These are phyloP conservation scores for Alternaria metachromatica DNA, from an alignment of 2,329 filamentous ascomycete genomes.

Conservation along the genomic window DNA sequence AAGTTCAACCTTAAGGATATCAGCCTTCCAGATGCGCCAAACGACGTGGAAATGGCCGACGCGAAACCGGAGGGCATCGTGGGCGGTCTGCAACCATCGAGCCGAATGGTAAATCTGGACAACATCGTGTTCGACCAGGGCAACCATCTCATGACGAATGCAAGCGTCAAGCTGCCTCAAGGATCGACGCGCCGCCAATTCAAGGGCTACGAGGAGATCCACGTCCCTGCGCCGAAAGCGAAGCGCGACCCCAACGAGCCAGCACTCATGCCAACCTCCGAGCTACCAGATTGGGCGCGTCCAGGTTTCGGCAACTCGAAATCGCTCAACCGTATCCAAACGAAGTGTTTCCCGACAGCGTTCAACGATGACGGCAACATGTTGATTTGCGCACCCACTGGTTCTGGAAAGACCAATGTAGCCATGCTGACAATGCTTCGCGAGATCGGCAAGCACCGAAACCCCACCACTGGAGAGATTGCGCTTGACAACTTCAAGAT, in stretches of 20 bases:
- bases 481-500: slow-evolving; percentile 98
- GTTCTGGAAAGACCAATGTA: slow-evolving; percentile 97
- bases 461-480: slow-evolving; percentile 88
- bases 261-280: slow-evolving; percentile 79
- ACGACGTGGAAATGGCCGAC: slow-evolving; percentile 52
- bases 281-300: slow-evolving; percentile 92
- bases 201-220: slow-evolving; percentile 98
- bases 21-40: slow-evolving; percentile 69
- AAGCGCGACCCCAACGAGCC: slow-evolving; percentile 78
- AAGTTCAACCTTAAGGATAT: slow-evolving; percentile 88
- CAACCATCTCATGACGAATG: slow-evolving; percentile 99
- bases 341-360: slow-evolving; percentile 87
- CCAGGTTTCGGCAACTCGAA: slow-evolving; percentile 84
- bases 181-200: slow-evolving; percentile 94
- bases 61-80: slow-evolving; percentile 62
- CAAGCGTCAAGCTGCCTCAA: slow-evolving; percentile 89
- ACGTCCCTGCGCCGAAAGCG: slow-evolving; percentile 91
- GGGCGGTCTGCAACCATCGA: slow-evolving; percentile 86
- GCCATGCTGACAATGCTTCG: slow-evolving; percentile 96
- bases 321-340: slow-evolving; percentile 93
- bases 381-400: slow-evolving; percentile 96
- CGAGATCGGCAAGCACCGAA: slow-evolving; percentile 93
- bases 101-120: slow-evolving; percentile 88
- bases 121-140: slow-evolving; percentile 97
- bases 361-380: slow-evolving; percentile 96